Percentiles rank a stretch among this genome's conserved stretches.
Conservation (phyloP, 768 basidiomycete species). For the Tricholoma terreum region DNA sequence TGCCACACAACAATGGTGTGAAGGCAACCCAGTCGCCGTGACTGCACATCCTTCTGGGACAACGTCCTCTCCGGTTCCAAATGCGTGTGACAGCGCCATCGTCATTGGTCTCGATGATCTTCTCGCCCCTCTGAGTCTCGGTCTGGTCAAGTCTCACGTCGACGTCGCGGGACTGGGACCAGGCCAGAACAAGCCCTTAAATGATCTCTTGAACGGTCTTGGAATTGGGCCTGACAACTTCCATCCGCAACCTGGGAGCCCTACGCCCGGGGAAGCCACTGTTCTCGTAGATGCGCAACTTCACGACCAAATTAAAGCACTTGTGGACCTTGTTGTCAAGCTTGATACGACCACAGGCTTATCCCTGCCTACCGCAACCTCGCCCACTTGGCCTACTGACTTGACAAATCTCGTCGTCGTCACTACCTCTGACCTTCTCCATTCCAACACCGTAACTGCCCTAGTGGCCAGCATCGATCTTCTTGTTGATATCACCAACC, state of each 20-base stretch:
- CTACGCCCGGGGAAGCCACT: neutral
- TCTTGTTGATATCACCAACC: neutral
- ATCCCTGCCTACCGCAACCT: neutral
- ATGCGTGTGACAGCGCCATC: conserved; percentile 15
- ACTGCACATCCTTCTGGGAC: neutral
- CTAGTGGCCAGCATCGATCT: neutral
- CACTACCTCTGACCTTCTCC: neutral
- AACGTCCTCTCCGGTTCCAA: neutral
- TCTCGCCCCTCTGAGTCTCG: conserved; percentile 17
- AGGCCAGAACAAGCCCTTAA: conserved; percentile 13
- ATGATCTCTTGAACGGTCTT: conserved; percentile 19
- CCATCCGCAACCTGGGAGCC: neutral
- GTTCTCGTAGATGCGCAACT: neutral
- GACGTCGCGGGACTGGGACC: conserved; percentile 20
- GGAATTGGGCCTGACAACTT: conserved; percentile 14
- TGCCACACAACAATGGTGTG: conserved; percentile 14
- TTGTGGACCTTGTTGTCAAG: neutral
- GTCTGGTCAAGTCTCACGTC: conserved; percentile 10
- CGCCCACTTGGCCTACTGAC: neutral
- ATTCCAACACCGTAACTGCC: neutral
- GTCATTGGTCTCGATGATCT: conserved; percentile 24
- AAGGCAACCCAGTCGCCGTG: conserved; percentile 5
- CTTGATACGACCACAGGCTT: neutral
- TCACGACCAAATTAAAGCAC: neutral
- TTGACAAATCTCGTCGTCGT: neutral